Conservation (phyloP, 768 basidiomycete genomes). For the Paxillus ammoniavirescens region DNA sequence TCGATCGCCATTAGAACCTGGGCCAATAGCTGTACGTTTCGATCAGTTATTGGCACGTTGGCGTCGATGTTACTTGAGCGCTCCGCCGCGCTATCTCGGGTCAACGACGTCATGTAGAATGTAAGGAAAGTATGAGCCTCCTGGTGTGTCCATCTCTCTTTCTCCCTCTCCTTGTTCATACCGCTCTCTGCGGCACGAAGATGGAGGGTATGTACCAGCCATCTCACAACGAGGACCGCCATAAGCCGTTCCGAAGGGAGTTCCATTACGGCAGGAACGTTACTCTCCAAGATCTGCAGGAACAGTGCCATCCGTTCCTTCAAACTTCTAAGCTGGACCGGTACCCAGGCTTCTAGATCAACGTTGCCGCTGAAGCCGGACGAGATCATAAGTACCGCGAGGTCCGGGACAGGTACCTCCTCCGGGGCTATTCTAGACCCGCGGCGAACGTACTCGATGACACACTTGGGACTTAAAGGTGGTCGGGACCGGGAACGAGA, state of each 20-base stretch:
- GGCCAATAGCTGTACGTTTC: constrained; percentile 67
- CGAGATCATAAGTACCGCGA: constrained; percentile 47
- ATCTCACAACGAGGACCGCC: constrained; percentile 58
- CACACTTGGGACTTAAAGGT: constrained; percentile 19
- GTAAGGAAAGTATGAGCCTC: constrained; percentile 64
- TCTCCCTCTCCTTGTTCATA: constrained; percentile 54
- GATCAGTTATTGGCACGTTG: constrained; percentile 42
- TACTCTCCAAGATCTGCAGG: constrained; percentile 54
- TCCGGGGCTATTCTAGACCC: constrained; percentile 66
- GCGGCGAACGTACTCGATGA: constrained; percentile 64
- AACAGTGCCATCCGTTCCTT: constrained; percentile 55
- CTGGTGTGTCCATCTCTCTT: constrained; percentile 64
- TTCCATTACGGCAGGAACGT: constrained; percentile 43
- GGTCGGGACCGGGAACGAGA: constrained; percentile 28
- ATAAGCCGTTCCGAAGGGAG: constrained; percentile 48
- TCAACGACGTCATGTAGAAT: constrained; percentile 35
- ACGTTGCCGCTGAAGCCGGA: constrained; percentile 26
- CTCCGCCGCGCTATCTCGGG: constrained; percentile 6
- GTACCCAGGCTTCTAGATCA: constrained; percentile 30
- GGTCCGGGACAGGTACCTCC: constrained; percentile 47
- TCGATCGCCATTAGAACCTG: constrained; percentile 62
- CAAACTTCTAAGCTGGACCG: constrained; percentile 48
- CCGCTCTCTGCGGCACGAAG: constrained; percentile 48
- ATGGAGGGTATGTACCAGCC: constrained; percentile 54
- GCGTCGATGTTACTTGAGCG: constrained; percentile 13